Evolutionary conservation across 257 asterid genomes (phyloP).

Genomic region (Solanum medicagineum): DNA sequence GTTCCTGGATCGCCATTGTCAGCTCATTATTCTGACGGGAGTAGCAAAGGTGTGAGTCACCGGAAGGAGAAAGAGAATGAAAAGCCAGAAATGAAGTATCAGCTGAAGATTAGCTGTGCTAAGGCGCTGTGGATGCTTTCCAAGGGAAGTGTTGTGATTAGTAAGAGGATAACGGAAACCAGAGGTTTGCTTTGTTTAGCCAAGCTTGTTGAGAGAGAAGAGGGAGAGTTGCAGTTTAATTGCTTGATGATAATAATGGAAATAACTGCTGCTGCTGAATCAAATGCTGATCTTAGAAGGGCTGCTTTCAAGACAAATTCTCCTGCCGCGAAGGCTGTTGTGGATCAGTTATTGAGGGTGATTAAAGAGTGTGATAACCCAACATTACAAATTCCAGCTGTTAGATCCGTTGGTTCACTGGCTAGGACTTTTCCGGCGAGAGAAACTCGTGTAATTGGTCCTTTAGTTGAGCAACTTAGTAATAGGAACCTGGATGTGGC

Average conservation of each 20-base stretch:
- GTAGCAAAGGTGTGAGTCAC: slow-evolving; percentile 31
- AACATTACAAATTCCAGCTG: slow-evolving; percentile 28
- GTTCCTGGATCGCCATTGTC: slow-evolving; percentile 32
- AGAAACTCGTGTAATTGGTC: slow-evolving; percentile 53
- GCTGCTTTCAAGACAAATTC: slow-evolving; percentile 69
- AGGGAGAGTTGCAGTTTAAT: slow-evolving; percentile 45
- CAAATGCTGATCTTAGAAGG: slow-evolving; percentile 51
- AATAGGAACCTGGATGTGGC: slow-evolving; percentile 43
- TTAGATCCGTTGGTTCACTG: slow-evolving; percentile 49
- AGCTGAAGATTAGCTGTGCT: slow-evolving; percentile 48
- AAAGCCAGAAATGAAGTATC: slow-evolving; percentile 48
- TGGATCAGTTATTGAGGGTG: slow-evolving; percentile 57
- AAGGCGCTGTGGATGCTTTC: slow-evolving; percentile 84
- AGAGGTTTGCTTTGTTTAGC: slow-evolving; percentile 78
- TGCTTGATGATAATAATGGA: slow-evolving; percentile 70
- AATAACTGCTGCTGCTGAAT: slow-evolving; percentile 67
- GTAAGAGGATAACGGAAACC: slow-evolving; percentile 59
- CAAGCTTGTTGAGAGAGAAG: slow-evolving; percentile 56
- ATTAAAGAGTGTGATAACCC: slow-evolving; percentile 33
- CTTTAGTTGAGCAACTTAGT: slow-evolving; percentile 43
- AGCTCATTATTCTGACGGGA: slow-evolving; percentile 30
- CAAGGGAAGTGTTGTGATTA: slow-evolving; percentile 43
- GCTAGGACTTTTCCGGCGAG: slow-evolving; percentile 75
- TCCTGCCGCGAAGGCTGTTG: slow-evolving; percentile 71
- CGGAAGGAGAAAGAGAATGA: slow-evolving; percentile 58